A percentile compares a stretch with the other conserved stretches of the same genome.
Conservation (phyloP, 805 yeast genomes). For the Ogataea populi-albae region DNA sequence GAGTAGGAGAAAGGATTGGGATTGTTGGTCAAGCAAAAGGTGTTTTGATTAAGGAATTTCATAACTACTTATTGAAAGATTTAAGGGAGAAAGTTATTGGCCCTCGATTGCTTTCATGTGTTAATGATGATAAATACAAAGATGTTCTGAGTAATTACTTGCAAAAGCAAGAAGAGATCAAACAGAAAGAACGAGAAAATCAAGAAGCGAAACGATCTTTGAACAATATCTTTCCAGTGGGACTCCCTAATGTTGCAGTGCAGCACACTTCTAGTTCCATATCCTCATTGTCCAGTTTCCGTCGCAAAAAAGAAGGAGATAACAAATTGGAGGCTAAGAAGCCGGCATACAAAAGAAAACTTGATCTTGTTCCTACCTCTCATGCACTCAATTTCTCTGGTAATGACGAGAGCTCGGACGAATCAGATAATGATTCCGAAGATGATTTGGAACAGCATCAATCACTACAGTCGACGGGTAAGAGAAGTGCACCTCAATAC, state of each 20-base stretch:
- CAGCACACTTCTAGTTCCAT: slow-evolving; percentile 23
- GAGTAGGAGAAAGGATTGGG: slow-evolving; percentile 28
- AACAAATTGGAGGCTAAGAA: slow-evolving; percentile 48
- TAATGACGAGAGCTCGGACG: slow-evolving; percentile 24
- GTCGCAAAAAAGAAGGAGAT: slow-evolving; percentile 52
- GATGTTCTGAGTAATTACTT: slow-evolving; percentile 38
- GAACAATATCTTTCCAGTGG: slow-evolving; percentile 10
- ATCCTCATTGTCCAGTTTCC: slow-evolving; percentile 22
- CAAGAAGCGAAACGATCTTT: slow-evolving; percentile 8
- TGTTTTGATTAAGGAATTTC: slow-evolving; percentile 60
- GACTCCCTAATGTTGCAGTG: slow-evolving; percentile 18
- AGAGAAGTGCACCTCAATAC: slow-evolving; percentile 2
- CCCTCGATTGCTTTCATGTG: slow-evolving; percentile 58
- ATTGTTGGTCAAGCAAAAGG: slow-evolving; percentile 58
- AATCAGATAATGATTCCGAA: slow-evolving; percentile 21
- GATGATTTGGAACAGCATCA: slow-evolving; percentile 17
- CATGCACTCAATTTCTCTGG: slow-evolving; percentile 49
- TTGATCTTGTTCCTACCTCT: slow-evolving; percentile 46
- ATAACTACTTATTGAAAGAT: slow-evolving; percentile 62
- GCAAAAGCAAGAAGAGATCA: slow-evolving; percentile 23
- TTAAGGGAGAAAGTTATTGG: slow-evolving; percentile 71
- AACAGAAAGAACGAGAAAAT: slow-evolving; percentile 18
- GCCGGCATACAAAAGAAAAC: slow-evolving; percentile 16
- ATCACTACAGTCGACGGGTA: too few species aligned
- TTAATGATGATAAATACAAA: slow-evolving; percentile 60